Evolutionary conservation across 148 eudicot species (phyloP).

Genomic region (Cornus kousa): DNA sequence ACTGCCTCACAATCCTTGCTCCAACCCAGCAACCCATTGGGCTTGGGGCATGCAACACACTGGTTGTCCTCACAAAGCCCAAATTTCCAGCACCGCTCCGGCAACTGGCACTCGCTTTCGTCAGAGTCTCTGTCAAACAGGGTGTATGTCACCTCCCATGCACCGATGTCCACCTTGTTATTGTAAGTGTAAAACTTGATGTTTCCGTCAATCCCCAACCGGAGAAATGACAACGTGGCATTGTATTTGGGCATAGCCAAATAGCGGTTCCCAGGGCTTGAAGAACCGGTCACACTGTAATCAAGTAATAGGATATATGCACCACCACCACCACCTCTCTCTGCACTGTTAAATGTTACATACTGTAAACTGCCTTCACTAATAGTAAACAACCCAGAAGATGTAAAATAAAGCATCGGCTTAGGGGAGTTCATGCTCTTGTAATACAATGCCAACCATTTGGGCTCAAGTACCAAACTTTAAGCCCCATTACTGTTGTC

Average conservation of each 20-base stretch:
- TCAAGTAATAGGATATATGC: too few species aligned
- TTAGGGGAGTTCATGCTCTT: background rate
- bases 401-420: background rate
- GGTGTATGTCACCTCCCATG: slow-evolving; percentile 47
- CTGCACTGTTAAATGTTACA: background rate
- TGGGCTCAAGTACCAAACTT: slow-evolving; percentile 28
- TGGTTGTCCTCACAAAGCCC: slow-evolving; percentile 62
- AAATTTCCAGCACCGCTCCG: slow-evolving; percentile 43
- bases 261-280: too few species aligned
- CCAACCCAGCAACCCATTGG: slow-evolving; percentile 55
- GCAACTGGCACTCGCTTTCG: slow-evolving; percentile 43
- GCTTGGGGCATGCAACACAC: slow-evolving; percentile 62
- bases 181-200: too few species aligned
- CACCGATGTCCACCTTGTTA: too few species aligned
- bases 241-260: too few species aligned
- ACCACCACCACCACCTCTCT: background rate
- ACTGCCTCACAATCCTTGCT: slow-evolving; percentile 43
- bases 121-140: slow-evolving; percentile 29
- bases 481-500: slow-evolving; percentile 27
- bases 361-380: too few species aligned
- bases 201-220: too few species aligned
- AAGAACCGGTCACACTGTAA: background rate
- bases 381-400: background rate
- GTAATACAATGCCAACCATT: slow-evolving; percentile 17
- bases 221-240: too few species aligned